phyloP scores from a whole-genome alignment of 2,329 filamentous ascomycete species.

The Exserohilum turcica region DNA sequence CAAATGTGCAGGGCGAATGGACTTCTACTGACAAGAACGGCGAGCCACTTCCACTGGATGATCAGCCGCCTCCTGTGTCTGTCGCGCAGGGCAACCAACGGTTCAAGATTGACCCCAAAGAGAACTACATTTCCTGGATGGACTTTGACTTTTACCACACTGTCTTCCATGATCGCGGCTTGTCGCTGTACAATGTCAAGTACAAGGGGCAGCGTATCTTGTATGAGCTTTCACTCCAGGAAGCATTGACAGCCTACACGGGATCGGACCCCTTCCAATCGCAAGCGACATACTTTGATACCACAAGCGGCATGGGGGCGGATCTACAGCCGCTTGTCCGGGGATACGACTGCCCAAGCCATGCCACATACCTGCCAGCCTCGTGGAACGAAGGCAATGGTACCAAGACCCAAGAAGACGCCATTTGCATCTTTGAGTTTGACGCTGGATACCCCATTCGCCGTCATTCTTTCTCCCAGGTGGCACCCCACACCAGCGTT shows the following conservation, averaged over 20 bases:
- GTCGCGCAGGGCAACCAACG: conserved; percentile 52
- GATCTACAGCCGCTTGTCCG: conserved; percentile 50
- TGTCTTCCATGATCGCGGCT: conserved; percentile 56
- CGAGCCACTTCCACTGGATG: conserved; percentile 52
- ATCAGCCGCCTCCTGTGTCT: conserved; percentile 59
- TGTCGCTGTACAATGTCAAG: conserved; percentile 58
- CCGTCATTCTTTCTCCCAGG: conserved; percentile 29
- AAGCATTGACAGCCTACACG: conserved; percentile 61
- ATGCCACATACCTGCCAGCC: conserved; percentile 58
- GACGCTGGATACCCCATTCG: conserved; percentile 39
- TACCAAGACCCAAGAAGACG: conserved; percentile 45
- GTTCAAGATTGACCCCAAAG: conserved; percentile 50
- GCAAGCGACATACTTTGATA: conserved; percentile 56
- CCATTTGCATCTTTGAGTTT: conserved; percentile 48
- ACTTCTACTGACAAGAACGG: conserved; percentile 52
- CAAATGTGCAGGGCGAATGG: conserved; percentile 58
- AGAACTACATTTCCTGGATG: conserved; percentile 59
- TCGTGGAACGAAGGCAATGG: conserved; percentile 49
- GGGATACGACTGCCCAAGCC: conserved; percentile 60
- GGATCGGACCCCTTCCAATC: conserved; percentile 56
- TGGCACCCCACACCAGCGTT: conserved; percentile 32
- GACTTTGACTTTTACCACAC: conserved; percentile 60
- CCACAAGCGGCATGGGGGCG: conserved; percentile 56
- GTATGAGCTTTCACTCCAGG: conserved; percentile 62
- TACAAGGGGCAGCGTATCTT: conserved; percentile 62